Conservation (phyloP, 805 yeast species). For the Sugiyamaella chiloensis region DNA sequence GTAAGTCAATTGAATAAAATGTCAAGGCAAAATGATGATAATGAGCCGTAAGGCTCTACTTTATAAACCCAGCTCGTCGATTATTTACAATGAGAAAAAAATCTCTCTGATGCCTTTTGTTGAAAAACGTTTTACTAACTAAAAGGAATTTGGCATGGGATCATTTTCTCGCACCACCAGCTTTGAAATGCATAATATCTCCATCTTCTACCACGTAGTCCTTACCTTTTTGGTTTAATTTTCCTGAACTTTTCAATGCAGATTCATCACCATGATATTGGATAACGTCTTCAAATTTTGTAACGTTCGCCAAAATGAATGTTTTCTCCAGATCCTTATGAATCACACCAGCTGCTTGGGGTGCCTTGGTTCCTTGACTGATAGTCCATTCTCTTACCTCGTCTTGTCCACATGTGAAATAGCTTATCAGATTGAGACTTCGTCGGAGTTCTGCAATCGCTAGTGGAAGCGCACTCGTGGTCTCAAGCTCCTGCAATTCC, state of each 20-base stretch:
- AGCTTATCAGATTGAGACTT: conserved; percentile 69
- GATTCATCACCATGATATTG: conserved; percentile 50
- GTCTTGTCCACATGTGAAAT: conserved; percentile 88
- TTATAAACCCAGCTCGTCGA: conserved; percentile 38
- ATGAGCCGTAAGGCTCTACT: conserved; percentile 20
- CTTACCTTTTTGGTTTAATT: conserved; percentile 67
- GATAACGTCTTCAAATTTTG: conserved; percentile 59
- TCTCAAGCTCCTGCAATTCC: conserved; percentile 29
- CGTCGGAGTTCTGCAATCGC: conserved; percentile 65
- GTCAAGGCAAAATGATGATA: conserved; percentile 19
- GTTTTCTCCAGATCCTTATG: conserved; percentile 95
- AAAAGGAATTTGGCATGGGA: not conserved
- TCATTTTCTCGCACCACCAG: conserved; percentile 21
- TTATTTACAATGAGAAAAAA: conserved; percentile 31
- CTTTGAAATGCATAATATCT: conserved; percentile 71
- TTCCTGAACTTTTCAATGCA: conserved; percentile 54
- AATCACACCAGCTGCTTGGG: conserved; percentile 98
- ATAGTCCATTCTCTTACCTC: conserved; percentile 99
- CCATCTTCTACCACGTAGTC: conserved; percentile 80
- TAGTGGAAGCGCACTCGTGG: conserved; percentile 52
- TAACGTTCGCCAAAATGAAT: conserved; percentile 87
- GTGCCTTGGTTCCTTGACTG: conserved; percentile 87
- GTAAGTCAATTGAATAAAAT: too few species aligned
- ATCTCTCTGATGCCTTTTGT: conserved; percentile 6
- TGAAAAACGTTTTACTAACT: not conserved